phyloP scores from a whole-genome alignment of 441 rosid species.

The Adansonia grandidieri region DNA sequence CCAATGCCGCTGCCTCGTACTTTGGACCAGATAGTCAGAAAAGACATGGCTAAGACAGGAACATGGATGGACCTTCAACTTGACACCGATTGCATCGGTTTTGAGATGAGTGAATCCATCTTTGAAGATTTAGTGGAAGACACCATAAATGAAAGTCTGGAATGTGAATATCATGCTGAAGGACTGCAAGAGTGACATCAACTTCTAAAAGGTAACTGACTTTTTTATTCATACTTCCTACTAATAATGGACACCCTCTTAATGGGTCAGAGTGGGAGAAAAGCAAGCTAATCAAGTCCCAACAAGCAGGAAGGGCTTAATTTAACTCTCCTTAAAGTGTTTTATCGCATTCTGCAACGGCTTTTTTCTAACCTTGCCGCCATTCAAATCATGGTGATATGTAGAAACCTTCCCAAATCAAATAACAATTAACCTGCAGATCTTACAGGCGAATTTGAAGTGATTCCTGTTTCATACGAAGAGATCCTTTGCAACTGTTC shows the following conservation, averaged over 20 bases:
- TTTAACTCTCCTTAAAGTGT: slow-evolving; percentile 13
- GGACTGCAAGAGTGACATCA: slow-evolving; percentile 29
- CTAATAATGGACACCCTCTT: slow-evolving; percentile 21
- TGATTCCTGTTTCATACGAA: slow-evolving; percentile 12
- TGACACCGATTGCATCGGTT: slow-evolving; percentile 53
- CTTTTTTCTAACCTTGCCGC: slow-evolving; percentile 28
- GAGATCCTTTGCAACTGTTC: slow-evolving; percentile 12
- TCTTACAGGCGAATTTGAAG: neutral
- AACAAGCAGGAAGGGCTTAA: slow-evolving; percentile 19
- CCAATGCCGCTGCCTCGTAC: slow-evolving; percentile 28
- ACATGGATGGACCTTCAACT: slow-evolving; percentile 75
- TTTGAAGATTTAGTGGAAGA: slow-evolving; percentile 72
- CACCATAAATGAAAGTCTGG: slow-evolving; percentile 34
- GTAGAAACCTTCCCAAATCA: slow-evolving; percentile 7
- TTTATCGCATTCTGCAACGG: neutral
- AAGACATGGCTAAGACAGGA: slow-evolving; percentile 70
- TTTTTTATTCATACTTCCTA: slow-evolving; percentile 27
- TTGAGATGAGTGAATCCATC: slow-evolving; percentile 59
- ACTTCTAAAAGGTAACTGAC: slow-evolving; percentile 31
- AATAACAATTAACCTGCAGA: slow-evolving; percentile 15
- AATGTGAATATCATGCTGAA: slow-evolving; percentile 28
- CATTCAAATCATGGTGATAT: slow-evolving; percentile 33
- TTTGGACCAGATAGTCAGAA: slow-evolving; percentile 68
- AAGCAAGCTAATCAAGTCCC: slow-evolving; percentile 24
- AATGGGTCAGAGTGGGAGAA: slow-evolving; percentile 23